A percentile compares a stretch with the other conserved stretches of the same genome.
Evolutionary conservation across 2,329 filamentous ascomycete species (phyloP).

Genomic region (Ascochyta rabiei): DNA sequence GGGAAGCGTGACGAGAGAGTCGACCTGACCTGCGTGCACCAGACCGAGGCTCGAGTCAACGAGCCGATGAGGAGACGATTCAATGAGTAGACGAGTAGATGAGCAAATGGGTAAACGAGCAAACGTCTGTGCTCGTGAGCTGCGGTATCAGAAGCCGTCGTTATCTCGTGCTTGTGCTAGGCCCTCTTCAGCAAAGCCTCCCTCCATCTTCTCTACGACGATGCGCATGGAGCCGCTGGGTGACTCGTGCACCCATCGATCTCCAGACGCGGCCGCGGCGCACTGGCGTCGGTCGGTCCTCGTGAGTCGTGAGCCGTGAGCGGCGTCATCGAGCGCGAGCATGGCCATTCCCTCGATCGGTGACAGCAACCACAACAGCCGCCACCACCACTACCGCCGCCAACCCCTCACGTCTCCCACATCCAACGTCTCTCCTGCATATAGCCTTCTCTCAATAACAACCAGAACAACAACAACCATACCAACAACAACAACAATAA

Average conservation of each 20-base stretch:
- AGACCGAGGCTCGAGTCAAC: not conserved
- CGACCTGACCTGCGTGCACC: slow-evolving; percentile 1
- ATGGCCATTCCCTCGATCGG: not conserved
- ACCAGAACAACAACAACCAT: no score
- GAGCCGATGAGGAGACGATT: no score
- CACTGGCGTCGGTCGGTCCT: slow-evolving; percentile 5
- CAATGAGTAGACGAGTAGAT: no score
- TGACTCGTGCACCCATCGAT: slow-evolving; percentile 4
- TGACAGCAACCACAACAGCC: not conserved
- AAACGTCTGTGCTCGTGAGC: slow-evolving; percentile 11
- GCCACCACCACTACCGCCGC: not conserved
- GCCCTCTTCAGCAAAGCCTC: slow-evolving; percentile 9
- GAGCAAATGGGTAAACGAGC: not conserved
- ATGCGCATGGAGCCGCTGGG: not conserved
- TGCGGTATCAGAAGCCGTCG: slow-evolving; percentile 12
- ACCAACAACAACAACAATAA: slow-evolving; percentile 17
- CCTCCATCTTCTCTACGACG: not conserved
- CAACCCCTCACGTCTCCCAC: no score
- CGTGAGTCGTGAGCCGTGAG: not conserved
- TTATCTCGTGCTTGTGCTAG: slow-evolving; percentile 8
- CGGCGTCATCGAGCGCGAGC: slow-evolving; percentile 15
- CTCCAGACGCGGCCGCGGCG: not conserved
- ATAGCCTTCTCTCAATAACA: no score
- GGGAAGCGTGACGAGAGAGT: not conserved
- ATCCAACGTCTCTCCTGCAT: no score